Conservation (phyloP, 2,329 filamentous ascomycete species). For the Aspergillus novoparasiticus region DNA sequence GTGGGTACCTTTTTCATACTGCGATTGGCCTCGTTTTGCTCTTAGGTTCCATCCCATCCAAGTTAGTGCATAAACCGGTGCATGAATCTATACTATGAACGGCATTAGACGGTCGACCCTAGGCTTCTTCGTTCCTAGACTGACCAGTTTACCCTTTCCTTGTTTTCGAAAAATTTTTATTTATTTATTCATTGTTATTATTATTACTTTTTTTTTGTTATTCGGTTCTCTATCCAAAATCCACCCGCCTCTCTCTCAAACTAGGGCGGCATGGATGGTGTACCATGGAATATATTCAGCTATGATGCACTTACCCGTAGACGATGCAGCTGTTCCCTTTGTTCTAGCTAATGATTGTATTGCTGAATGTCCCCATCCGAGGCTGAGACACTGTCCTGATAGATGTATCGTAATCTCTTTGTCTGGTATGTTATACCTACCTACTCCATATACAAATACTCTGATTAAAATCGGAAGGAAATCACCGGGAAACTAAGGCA, state of each 20-base stretch:
- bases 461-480: background rate
- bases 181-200: background rate
- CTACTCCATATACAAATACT: background rate
- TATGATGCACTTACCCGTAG: slow-evolving; percentile 21
- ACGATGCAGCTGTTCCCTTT: slow-evolving; percentile 10
- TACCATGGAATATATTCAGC: slow-evolving; percentile 18
- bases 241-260: background rate
- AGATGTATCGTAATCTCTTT: background rate
- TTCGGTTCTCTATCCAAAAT: background rate
- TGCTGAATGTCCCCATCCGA: background rate
- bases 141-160: background rate
- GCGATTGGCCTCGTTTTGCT: slow-evolving; percentile 17
- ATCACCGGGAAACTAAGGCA: background rate
- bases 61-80: slow-evolving; percentile 13
- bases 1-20: background rate
- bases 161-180: background rate
- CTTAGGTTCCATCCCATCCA: slow-evolving; percentile 12
- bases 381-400: background rate
- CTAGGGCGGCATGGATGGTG: background rate
- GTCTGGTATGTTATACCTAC: background rate
- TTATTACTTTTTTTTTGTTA: slow-evolving; percentile 7
- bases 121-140: background rate
- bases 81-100: slow-evolving; percentile 2
- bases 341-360: background rate
- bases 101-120: background rate